Conservation (phyloP, 306 rosid genomes). For the Styphnolobium japonicum region DNA sequence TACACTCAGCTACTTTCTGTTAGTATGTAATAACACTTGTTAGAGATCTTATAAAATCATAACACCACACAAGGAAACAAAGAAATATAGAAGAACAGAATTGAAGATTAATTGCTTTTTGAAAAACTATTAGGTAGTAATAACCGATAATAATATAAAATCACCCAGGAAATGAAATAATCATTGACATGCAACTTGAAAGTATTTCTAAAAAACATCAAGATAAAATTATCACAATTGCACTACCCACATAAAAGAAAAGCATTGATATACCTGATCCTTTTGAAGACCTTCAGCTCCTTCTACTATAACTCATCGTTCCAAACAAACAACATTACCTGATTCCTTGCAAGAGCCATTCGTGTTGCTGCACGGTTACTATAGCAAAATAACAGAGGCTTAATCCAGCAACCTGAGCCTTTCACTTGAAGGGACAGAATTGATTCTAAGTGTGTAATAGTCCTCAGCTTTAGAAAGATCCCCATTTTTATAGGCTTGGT, state of each 20-base stretch:
- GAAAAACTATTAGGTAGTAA: not conserved
- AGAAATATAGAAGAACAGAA: not conserved
- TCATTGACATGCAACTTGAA: not conserved
- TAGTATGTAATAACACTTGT: too few relatives aligned
- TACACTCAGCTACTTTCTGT: too few relatives aligned
- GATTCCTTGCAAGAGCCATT: too few relatives aligned
- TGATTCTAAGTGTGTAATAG: conserved; percentile 58
- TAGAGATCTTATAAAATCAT: not conserved
- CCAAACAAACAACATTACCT: too few relatives aligned
- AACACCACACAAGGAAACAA: not conserved
- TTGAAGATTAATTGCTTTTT: not conserved
- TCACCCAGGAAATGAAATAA: not conserved
- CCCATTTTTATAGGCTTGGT: conserved; percentile 53
- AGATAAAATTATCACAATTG: too few relatives aligned
- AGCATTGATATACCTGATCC: conserved; percentile 51
- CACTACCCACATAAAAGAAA: too few relatives aligned
- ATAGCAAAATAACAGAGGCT: conserved; percentile 58
- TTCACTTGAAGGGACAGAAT: conserved; percentile 50
- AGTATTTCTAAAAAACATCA: not conserved
- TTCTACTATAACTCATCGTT: conserved; percentile 55
- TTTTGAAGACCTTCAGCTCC: conserved; percentile 62
- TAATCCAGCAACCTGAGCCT: conserved; percentile 40
- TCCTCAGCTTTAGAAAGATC: conserved; percentile 60
- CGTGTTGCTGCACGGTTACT: too few relatives aligned
- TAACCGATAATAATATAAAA: not conserved